phyloP scores from a whole-genome alignment of 2,329 filamentous ascomycete species.

The Trichophyton simii region DNA sequence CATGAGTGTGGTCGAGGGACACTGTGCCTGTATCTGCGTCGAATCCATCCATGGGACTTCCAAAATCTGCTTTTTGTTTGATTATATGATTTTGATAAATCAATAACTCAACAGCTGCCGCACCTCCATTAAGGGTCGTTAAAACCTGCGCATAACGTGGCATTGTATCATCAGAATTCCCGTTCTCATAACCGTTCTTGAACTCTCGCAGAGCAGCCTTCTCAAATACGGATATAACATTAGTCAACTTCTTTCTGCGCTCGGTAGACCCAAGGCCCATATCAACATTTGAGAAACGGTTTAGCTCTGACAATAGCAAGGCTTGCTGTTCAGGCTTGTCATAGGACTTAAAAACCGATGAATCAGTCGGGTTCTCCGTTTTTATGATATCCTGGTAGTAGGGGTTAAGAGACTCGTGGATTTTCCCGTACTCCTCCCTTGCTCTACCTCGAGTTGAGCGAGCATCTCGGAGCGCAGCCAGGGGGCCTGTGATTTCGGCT shows the following conservation, averaged over 20 bases:
- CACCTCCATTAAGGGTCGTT: constrained; percentile 66
- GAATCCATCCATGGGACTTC: constrained; percentile 70
- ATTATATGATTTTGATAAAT: constrained; percentile 81
- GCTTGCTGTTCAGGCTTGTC: constrained; percentile 82
- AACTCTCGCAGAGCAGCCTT: constrained; percentile 84
- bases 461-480: constrained; percentile 57
- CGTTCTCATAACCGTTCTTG: constrained; percentile 77
- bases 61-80: constrained; percentile 55
- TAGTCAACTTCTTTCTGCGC: constrained; percentile 58
- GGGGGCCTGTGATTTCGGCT: constrained; percentile 35
- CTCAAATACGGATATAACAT: constrained; percentile 74
- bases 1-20: constrained; percentile 64
- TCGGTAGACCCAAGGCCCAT: constrained; percentile 60
- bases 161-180: constrained; percentile 83
- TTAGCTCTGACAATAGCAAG: constrained; percentile 71
- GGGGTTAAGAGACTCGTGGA: constrained; percentile 77
- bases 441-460: constrained; percentile 74
- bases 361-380: constrained; percentile 60
- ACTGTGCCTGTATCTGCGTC: constrained; percentile 55
- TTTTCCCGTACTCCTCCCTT: constrained; percentile 76
- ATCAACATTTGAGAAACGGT: constrained; percentile 67
- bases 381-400: constrained; percentile 74
- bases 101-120: constrained; percentile 68
- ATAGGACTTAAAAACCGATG: constrained; percentile 74
- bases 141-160: constrained; percentile 77